Conservation (phyloP, 1,284 basidiomycete genomes). For the Heimioporus retisporus region DNA sequence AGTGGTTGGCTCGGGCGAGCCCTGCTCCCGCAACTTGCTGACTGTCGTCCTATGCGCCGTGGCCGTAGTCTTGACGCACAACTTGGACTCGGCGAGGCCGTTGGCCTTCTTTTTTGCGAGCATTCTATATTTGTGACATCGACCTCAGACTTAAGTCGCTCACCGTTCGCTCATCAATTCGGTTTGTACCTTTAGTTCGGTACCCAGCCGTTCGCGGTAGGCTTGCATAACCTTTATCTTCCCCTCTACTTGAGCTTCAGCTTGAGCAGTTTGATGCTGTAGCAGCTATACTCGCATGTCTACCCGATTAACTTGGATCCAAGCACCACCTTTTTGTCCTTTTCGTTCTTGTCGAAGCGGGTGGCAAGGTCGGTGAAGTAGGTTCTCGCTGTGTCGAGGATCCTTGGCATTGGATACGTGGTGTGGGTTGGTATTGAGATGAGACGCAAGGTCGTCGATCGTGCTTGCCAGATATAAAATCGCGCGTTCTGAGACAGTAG, state of each 20-base stretch:
- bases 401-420: constrained; percentile 75
- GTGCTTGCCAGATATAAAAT: constrained; percentile 93
- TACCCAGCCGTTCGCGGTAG: constrained; percentile 90
- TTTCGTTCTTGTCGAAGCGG: constrained; percentile 85
- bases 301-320: constrained; percentile 88
- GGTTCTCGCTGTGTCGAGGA: constrained; percentile 79
- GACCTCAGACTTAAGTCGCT: constrained; percentile 28
- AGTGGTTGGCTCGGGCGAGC: constrained; percentile 48
- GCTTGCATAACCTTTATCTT: constrained; percentile 78
- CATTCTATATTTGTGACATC: background rate
- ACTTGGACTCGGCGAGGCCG: constrained; percentile 52
- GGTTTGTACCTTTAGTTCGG: constrained; percentile 90
- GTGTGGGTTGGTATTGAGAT: constrained; percentile 77
- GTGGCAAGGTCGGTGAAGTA: constrained; percentile 87
- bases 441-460: constrained; percentile 93
- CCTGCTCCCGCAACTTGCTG: constrained; percentile 52
- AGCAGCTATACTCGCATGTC: constrained; percentile 73
- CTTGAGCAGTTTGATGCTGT: constrained; percentile 82
- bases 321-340: constrained; percentile 82
- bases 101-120: too few relatives aligned
- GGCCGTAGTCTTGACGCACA: constrained; percentile 59
- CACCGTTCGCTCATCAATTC: constrained; percentile 96
- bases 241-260: constrained; percentile 90
- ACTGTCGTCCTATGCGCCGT: constrained; percentile 62
- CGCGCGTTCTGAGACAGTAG: constrained; percentile 86